These are phyloP conservation scores for Luvunga scandens DNA, from an alignment of 345 rosid species.

Conservation along the genomic window DNA sequence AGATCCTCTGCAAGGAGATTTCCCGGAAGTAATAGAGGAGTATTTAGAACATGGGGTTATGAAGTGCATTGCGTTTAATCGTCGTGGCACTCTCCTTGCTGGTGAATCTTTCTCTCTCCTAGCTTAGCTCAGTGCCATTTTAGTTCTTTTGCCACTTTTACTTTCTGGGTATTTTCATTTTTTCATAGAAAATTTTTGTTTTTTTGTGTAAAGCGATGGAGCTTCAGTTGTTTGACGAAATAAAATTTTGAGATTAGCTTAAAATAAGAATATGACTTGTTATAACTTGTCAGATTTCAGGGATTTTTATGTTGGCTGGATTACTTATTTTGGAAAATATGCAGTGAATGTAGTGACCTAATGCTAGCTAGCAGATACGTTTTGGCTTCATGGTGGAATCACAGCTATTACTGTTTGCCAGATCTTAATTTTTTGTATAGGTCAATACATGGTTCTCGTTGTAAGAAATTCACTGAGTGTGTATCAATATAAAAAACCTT, in stretches of 20 bases:
- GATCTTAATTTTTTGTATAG: not conserved
- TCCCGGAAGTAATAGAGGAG: constrained; percentile 98
- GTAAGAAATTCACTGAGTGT: not conserved
- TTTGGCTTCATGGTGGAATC: not conserved
- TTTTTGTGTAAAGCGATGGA: not conserved
- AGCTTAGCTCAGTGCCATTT: not conserved
- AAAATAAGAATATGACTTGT: not conserved
- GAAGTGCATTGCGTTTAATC: constrained; percentile 95
- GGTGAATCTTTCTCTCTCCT: constrained; percentile 33
- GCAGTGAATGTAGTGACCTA: not conserved
- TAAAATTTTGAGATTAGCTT: not conserved
- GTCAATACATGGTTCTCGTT: not conserved
- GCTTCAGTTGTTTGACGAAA: not conserved
- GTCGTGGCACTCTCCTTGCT: constrained; percentile 97
- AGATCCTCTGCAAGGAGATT: constrained; percentile 99
- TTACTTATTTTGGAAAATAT: not conserved
- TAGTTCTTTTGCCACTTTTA: not conserved
- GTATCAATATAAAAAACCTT: not conserved
- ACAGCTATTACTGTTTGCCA: not conserved
- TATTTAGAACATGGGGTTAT: constrained; percentile 89
- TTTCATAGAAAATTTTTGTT: too few species aligned
- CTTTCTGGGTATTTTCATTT: not conserved
- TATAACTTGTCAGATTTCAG: not conserved
- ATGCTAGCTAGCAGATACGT: not conserved
- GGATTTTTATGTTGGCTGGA: not conserved